Evolutionary conservation across 225 moss, liverwort and hornwort species (phyloP).

Genomic region (Sphagnum contortum): DNA sequence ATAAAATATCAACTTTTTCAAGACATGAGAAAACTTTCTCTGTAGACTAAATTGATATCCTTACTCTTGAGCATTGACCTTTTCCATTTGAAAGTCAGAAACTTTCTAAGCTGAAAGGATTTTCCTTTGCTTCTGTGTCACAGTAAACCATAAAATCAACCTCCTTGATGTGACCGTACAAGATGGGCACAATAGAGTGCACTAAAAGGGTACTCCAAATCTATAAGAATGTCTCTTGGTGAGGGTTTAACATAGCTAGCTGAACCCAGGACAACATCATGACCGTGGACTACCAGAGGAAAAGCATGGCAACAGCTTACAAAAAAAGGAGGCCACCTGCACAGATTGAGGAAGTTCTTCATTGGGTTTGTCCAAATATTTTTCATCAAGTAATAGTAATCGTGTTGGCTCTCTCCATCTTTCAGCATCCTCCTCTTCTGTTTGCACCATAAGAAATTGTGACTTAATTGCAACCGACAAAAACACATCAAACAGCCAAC

Average conservation of each 20-base stretch:
- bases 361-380: conserved; percentile 20
- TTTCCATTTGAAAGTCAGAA: too few relatives aligned
- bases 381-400: conserved; percentile 71
- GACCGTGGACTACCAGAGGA: not conserved
- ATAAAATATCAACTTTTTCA: too few relatives aligned
- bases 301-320: conserved; percentile 1
- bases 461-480: not conserved
- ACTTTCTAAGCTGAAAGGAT: too few relatives aligned
- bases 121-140: too few relatives aligned
- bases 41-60: too few relatives aligned
- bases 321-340: conserved; percentile 46
- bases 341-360: conserved; percentile 57
- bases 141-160: too few relatives aligned
- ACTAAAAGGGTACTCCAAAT: too few relatives aligned
- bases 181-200: too few relatives aligned
- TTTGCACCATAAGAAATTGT: conserved; percentile 9
- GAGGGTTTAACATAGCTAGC: not conserved
- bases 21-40: too few relatives aligned
- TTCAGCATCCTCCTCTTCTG: conserved; percentile 13
- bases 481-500: not conserved
- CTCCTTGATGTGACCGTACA: too few relatives aligned
- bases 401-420: conserved; percentile 61
- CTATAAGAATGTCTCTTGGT: not conserved
- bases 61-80: too few relatives aligned
- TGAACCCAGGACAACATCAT: too few relatives aligned